Conservation (phyloP, 352 stramenopile species). For the Globisporangium viniferum region DNA sequence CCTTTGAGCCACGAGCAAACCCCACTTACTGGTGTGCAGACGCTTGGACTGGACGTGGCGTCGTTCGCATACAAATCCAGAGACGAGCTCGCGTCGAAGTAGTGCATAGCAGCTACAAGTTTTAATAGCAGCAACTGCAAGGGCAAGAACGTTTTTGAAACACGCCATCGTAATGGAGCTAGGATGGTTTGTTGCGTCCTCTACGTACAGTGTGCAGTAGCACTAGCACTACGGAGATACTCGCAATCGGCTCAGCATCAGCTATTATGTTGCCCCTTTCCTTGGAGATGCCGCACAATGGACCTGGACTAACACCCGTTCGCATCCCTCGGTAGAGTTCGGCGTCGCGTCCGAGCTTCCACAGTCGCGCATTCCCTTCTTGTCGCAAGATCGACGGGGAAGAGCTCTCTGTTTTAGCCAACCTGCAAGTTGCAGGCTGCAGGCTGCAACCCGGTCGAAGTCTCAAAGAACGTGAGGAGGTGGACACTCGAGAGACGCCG, state of each 20-base stretch:
- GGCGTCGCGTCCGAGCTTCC: too few relatives aligned
- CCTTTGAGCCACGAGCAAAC: constrained; percentile 11
- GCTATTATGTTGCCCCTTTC: too few relatives aligned
- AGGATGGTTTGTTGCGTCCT: too few relatives aligned
- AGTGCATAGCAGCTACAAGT: not conserved
- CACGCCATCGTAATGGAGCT: too few relatives aligned
- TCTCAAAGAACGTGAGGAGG: not conserved
- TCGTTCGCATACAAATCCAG: constrained; percentile 48
- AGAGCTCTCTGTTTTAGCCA: not conserved
- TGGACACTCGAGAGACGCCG: not conserved
- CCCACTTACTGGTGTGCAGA: constrained; percentile 39
- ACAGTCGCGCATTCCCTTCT: not conserved
- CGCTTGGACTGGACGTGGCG: constrained; percentile 53
- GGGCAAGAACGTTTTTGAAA: too few relatives aligned
- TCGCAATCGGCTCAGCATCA: too few relatives aligned
- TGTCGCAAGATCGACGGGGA: not conserved
- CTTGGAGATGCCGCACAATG: too few relatives aligned
- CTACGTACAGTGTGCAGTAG: too few relatives aligned
- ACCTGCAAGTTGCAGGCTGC: not conserved
- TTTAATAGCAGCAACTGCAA: not conserved
- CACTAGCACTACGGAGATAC: too few relatives aligned
- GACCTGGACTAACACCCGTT: too few relatives aligned
- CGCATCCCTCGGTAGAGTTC: too few relatives aligned
- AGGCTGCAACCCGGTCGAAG: not conserved
- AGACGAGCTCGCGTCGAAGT: constrained; percentile 13